Base-by-base conservation (phyloP, 306 rosid genomes). In the Vicia villosa region DNA sequence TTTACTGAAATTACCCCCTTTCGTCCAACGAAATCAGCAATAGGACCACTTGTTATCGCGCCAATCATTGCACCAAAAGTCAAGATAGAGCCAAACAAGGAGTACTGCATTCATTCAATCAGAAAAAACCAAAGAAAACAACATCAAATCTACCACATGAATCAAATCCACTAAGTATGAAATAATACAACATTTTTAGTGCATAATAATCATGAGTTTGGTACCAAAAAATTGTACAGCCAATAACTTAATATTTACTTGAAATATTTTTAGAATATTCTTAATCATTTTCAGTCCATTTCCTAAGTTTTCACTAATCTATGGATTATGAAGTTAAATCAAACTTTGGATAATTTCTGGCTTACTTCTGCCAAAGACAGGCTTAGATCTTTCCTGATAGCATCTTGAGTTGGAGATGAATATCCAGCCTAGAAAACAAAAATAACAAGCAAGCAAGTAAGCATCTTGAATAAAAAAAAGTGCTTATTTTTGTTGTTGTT, bases 41-140 rank as follows among this genome's bases (percentile, higher is more conserved):
- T 81, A 16, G 86, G 89, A 5, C 98, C 97, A 17, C 90, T 85
- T n/a, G 96, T 88, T 36, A 91, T 91, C 47, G 99, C 99, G 0
- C 99, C 98, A 52, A 90, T 76, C 98, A 94, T 94, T 1, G 98
- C 98, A 30, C 98, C 97, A 58, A 94, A 88, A 41, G 99, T 88
- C 82, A 94, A 76, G 66, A 94, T 81, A 83, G 97, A 94, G 62
- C 99, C 99, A 68, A 94, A 88, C 63, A 94, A 69, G 54, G 97
- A 91, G 84, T 79, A 94, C 97, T 94, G 85, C 80, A 74, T 5
- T 5, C 36, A 60, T 6, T 34, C 13, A 70, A 59, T 40, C 46
- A 6, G 14, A 17, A 0, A 11, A 78, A 59, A 13, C 5, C 36
- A 67, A 69, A 49, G 71, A 50, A 52, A 70, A 30, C 47, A 3